Evolutionary conservation across 352 stramenopile species (phyloP).

Genomic region (Blastocystis sp.): DNA sequence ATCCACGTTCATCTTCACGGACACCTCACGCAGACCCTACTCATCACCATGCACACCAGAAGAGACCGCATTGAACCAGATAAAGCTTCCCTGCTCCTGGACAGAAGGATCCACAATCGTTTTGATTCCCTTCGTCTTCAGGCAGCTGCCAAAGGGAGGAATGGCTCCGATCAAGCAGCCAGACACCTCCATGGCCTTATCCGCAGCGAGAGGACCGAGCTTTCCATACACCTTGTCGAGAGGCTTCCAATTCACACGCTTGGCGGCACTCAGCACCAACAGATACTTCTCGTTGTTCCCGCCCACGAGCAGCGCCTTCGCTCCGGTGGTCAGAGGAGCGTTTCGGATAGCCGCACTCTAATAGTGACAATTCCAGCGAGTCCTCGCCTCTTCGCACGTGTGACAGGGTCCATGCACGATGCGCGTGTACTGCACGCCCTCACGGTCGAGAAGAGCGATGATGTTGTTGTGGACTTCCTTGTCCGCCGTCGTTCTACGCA

Average conservation of each 20-base stretch:
- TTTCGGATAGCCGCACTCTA: slow-evolving; percentile 25
- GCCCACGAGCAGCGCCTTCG: slow-evolving; percentile 59
- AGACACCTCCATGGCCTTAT: slow-evolving; percentile 13
- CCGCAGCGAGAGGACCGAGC: slow-evolving; percentile 10
- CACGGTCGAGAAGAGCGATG: not conserved
- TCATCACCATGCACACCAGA: not conserved
- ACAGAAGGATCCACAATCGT: slow-evolving; percentile 60
- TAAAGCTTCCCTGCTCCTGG: slow-evolving; percentile 46
- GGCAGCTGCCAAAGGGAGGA: slow-evolving; percentile 59
- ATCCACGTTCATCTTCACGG: slow-evolving; percentile 50
- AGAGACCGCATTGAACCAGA: slow-evolving; percentile 58
- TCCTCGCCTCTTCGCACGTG: slow-evolving; percentile 14
- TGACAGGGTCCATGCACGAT: slow-evolving; percentile 38
- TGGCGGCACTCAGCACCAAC: slow-evolving; percentile 60
- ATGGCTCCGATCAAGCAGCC: slow-evolving; percentile 51
- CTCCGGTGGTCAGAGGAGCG: slow-evolving; percentile 29
- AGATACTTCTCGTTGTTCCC: slow-evolving; percentile 54
- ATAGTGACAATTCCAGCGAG: not conserved
- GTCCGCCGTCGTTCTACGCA: not conserved
- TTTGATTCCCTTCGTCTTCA: slow-evolving; percentile 12
- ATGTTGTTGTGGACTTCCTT: slow-evolving; percentile 11
- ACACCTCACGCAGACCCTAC: slow-evolving; percentile 49
- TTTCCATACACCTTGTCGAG: slow-evolving; percentile 26
- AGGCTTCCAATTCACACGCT: slow-evolving; percentile 57
- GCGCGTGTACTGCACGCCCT: slow-evolving; percentile 8